Base-by-base conservation (phyloP, 2,329 filamentous ascomycete species). In the Fusarium avenaceum region DNA sequence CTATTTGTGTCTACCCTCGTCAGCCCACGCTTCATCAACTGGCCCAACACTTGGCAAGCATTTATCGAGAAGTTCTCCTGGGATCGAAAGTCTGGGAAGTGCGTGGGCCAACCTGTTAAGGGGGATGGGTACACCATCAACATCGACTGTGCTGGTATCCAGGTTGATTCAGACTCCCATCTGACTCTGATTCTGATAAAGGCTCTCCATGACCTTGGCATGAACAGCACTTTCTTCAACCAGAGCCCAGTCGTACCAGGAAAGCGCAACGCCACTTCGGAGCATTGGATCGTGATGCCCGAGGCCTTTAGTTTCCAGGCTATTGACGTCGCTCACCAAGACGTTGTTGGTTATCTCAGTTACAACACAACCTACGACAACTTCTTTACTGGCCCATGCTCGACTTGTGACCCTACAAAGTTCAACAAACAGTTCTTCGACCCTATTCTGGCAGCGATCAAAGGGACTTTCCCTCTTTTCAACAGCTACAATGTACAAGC, bases 61-160 rank as follows among this genome's bases (percentile, higher is more conserved):
- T 80, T 80, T 57, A 80, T 80, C 62, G 77, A 78, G 59, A 78
- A 77, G 35, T 80, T 80, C 53, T 68, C 78, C n/a, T 80, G 79
- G 79, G 79, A 80, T 57, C 77, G 77, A 55, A 69, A 66, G 14
- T 77, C 76, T 11, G 79, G 79, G 15, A 72, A 73, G 7, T 80
- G 79, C 35, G 72, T 79, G 24, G 70, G 74, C 4, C 67, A 70
- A 7, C 75, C 77, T 4, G 73, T 77, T 42, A 76, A 73, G 33
- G 78, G 77, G 2, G 67, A 76, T n/a, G 78, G 77, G 2, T 80
- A 74, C 60, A 79, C 74, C 7, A 79, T 80, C 56, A 77, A 75
- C 43, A 72, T 80, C 39, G 76, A 79, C 9, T 80, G 79, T 58
- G 73, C 74, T 28, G 79, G 79, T 2, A 72, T 79, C 11, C 76